Evolutionary conservation across 2,329 filamentous ascomycete genomes (phyloP), one percentile per base, ranked within the genome.

Genomic region (Trichoderma sp.): DNA sequence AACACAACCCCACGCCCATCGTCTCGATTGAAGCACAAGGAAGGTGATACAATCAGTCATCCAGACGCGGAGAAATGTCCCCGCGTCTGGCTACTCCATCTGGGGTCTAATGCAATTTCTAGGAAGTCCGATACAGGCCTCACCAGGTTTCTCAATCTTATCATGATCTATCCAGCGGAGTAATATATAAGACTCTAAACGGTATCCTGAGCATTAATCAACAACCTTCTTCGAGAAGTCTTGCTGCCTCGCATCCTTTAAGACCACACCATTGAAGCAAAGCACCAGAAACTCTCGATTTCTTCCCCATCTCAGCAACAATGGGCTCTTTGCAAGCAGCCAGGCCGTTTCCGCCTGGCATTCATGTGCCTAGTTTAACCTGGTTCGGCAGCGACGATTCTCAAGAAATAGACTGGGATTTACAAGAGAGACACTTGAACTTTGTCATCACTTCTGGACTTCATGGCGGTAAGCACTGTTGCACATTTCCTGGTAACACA

Each of bases 351-450:
- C 84, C 86, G 34, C 82, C 83, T 1, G 87, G 87, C 4, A 85
- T 89, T 62, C 87, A 89, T 73, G 87, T 86, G n/a, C 87, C 87
- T 1, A 84, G 82, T 23, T 77, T 89, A 75, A 89, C 87, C 4
- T 89, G 84, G 82, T 89, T 89, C 77, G 79, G 81, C 61, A 79
- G 82, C 70, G 82, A 84, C 71, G 75, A 77, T 32, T 78, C 75
- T 5, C 87, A 89, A 75, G 85, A 87, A 55, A 85, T 89, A 50
- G 86, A 89, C 75, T 89, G 86, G 87, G 80, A 83, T 6, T 77
- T 85, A 1, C 86, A 90, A 75, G 83, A 82, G 70, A 82, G 83
- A 73, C 87, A 88, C 11, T 58, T 71, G 61, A 30, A 34, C 6
- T 71, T 72, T 78, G 88, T 28, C 81, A 81, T 88, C 68, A 79